A percentile compares a stretch with the other conserved stretches of the same genome.
phyloP scores from a whole-genome alignment of 108 stramenopile species.

The Cyclotella choctawhatcheeana region DNA sequence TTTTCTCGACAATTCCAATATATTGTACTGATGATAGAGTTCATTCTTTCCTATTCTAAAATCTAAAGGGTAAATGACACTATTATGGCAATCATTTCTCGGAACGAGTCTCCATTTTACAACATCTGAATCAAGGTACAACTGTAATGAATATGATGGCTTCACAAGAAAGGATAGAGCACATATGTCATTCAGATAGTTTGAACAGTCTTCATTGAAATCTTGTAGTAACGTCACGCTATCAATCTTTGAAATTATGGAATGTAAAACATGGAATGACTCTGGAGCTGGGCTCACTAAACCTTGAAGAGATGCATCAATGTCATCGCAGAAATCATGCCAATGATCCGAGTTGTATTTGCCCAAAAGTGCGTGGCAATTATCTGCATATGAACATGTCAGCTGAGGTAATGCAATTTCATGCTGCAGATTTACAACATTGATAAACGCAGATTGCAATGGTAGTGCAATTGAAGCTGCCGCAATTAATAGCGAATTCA shows the following conservation, averaged over 20 bases:
- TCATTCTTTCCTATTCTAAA: constrained; percentile 4
- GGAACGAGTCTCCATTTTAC: constrained; percentile 31
- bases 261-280: constrained; percentile 39
- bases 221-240: neutral
- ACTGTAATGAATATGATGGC: constrained; percentile 25
- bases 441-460: too few relatives aligned
- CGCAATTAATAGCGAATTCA: too few relatives aligned
- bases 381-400: too few relatives aligned
- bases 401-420: too few relatives aligned
- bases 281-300: constrained; percentile 48
- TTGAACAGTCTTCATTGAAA: neutral
- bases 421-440: too few relatives aligned
- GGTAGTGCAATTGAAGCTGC: too few relatives aligned
- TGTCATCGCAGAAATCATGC: constrained; percentile 29
- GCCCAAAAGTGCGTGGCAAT: too few relatives aligned
- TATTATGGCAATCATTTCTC: neutral
- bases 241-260: constrained; percentile 20
- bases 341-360: constrained; percentile 14
- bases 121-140: constrained; percentile 16
- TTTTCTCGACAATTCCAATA: constrained; percentile 32
- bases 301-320: constrained; percentile 28
- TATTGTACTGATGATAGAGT: constrained; percentile 27
- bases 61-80: constrained; percentile 2
- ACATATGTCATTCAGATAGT: constrained; percentile 24
- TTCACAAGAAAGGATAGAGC: constrained; percentile 35